Evolutionary conservation across 2,329 filamentous ascomycete species (phyloP).

Genomic region (Aureobasidium uvarum): DNA sequence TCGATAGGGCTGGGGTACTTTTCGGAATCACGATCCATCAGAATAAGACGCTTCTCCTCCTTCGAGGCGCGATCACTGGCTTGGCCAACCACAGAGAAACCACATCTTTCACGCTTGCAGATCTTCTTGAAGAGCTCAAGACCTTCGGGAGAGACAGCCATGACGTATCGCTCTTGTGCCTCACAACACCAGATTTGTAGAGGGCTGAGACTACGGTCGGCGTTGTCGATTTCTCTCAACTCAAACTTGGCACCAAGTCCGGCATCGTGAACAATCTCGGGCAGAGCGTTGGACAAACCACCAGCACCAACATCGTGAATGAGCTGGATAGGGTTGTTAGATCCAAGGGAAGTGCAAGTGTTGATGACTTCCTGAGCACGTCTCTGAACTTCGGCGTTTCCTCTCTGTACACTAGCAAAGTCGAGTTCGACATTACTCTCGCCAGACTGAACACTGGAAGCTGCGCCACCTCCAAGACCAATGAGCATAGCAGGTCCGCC

Average conservation of each 20-base stretch:
- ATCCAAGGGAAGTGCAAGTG: slow-evolving; percentile 79
- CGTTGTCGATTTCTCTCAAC: slow-evolving; percentile 87
- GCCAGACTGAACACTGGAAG: slow-evolving; percentile 83
- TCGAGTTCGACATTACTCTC: slow-evolving; percentile 90
- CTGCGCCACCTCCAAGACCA: slow-evolving; percentile 90
- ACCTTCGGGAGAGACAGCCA: slow-evolving; percentile 77
- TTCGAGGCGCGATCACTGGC: slow-evolving; percentile 61
- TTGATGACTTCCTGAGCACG: slow-evolving; percentile 98
- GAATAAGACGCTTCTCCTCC: slow-evolving; percentile 69
- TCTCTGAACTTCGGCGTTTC: slow-evolving; percentile 94
- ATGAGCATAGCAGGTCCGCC: slow-evolving; percentile 98
- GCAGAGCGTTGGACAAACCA: slow-evolving; percentile 78
- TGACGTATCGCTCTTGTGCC: slow-evolving; percentile 92
- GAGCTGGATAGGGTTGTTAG: slow-evolving; percentile 86
- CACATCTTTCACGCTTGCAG: slow-evolving; percentile 78
- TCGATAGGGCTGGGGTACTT: slow-evolving; percentile 79
- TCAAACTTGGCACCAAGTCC: slow-evolving; percentile 90
- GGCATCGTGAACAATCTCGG: slow-evolving; percentile 88
- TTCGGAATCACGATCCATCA: slow-evolving; percentile 76
- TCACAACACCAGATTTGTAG: slow-evolving; percentile 98
- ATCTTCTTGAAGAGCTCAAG: slow-evolving; percentile 72
- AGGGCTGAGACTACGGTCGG: slow-evolving; percentile 88
- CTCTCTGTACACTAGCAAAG: slow-evolving; percentile 95
- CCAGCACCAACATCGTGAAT: slow-evolving; percentile 98
- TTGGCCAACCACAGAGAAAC: slow-evolving; percentile 85